Conservation (phyloP, 768 basidiomycete species). For the Psilocybe subaeruginosa region DNA sequence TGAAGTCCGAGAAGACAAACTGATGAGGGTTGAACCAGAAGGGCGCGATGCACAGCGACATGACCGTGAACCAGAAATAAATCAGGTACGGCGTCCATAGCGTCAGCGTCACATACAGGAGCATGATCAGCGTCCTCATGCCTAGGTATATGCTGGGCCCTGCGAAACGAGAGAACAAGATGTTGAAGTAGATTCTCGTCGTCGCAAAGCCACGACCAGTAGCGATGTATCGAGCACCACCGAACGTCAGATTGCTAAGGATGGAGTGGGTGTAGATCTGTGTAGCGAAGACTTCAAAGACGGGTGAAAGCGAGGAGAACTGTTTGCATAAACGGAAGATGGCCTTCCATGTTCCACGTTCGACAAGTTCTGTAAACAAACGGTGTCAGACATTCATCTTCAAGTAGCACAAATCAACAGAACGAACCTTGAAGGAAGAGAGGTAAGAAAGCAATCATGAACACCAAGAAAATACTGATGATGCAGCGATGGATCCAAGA, state of each 20-base stretch:
- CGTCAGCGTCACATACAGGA: constrained; percentile 92
- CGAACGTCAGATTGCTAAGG: constrained; percentile 94
- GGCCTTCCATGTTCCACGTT: constrained; percentile 92
- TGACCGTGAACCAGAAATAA: constrained; percentile 98
- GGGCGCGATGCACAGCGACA: constrained; percentile 90
- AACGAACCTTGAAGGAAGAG: constrained; percentile 89
- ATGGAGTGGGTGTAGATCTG: constrained; percentile 99
- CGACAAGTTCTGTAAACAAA: constrained; percentile 75
- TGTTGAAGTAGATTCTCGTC: constrained; percentile 91
- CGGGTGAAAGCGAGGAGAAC: constrained; percentile 90
- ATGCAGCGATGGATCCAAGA: constrained; percentile 96
- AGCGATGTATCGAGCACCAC: constrained; percentile 97
- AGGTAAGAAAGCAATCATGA: constrained; percentile 95
- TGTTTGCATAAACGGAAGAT: constrained; percentile 92
- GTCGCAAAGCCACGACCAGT: constrained; percentile 99
- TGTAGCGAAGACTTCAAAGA: constrained; percentile 98
- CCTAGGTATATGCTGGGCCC: constrained; percentile 98
- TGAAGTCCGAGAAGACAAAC: constrained; percentile 95
- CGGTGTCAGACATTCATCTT: constrained; percentile 17
- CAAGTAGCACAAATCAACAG: background rate
- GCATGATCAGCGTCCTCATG: constrained; percentile 88
- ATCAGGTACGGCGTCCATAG: constrained; percentile 92
- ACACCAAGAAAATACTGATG: constrained; percentile 97
- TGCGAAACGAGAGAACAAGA: constrained; percentile 97
- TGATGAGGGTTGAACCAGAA: constrained; percentile 99